Conservation (phyloP, 176 grass and related monocot species). For the Oryza brachyantha region DNA sequence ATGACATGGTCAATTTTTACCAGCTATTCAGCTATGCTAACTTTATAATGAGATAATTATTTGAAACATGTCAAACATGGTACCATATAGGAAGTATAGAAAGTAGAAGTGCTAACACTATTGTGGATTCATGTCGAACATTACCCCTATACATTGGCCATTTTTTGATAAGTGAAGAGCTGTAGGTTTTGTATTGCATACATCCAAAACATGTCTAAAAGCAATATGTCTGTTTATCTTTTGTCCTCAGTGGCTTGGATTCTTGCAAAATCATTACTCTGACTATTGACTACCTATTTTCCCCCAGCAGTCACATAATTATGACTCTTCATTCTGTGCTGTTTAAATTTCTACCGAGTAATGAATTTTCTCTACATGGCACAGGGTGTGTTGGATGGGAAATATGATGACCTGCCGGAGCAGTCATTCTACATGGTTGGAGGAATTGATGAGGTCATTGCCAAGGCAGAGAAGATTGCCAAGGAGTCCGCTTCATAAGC, state of each 20-base stretch:
- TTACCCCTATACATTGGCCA: not conserved
- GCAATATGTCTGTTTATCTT: not conserved
- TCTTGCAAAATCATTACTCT: not conserved
- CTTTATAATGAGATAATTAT: too few species aligned
- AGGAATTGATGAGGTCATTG: conserved; percentile 91
- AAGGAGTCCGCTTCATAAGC: conserved; percentile 71
- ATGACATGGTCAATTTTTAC: not conserved
- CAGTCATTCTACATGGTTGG: conserved; percentile 97
- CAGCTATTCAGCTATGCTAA: not conserved
- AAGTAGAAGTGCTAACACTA: not conserved
- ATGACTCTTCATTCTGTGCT: not conserved
- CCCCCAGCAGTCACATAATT: too few species aligned
- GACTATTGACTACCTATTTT: not conserved
- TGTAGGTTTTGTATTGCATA: not conserved
- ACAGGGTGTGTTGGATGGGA: conserved; percentile 88
- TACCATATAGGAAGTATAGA: not conserved
- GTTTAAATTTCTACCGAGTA: not conserved
- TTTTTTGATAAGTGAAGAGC: not conserved
- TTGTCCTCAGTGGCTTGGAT: not conserved
- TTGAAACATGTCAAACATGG: too few species aligned
- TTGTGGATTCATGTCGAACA: not conserved
- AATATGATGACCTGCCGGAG: conserved; percentile 82
- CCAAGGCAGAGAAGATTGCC: conserved; percentile 92
- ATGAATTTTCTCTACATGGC: conserved; percentile 7
- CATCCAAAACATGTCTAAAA: not conserved